Base-by-base conservation (phyloP, 2,329 filamentous ascomycete species). In the Annulohypoxylon truncatum region DNA sequence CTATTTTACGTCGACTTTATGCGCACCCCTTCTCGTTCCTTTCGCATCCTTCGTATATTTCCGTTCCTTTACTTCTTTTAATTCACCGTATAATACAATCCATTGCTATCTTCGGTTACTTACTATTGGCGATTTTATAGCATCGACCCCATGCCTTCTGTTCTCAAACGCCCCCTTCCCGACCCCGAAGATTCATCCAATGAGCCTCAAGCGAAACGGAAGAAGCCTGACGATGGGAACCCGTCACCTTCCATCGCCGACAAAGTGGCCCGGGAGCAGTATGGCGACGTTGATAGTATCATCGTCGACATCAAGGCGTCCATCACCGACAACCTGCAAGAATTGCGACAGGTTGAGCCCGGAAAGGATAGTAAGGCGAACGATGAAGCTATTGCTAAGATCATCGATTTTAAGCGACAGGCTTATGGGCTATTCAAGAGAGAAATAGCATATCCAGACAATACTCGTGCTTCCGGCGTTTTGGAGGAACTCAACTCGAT, bases 231-330 rank as follows among this genome's bases (percentile, higher is more conserved):
- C 52, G 83, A 84, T 47, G 76, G 75, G 31, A 73, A 76, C 31
- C 72, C 79, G 33, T 67, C 71, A n/a, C 72, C 71, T 15, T 84
- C 82, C 66, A 85, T 90, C 66, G 79, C 82, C 61, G 85, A 87
- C 71, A 89, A 87, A 79, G 80, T 86, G 53, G 76, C 78, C 22
- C 79, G 80, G 51, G 81, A 83, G 69, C 77, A 75, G 29, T 90
- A 91, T 74, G 82, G 83, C 24, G 84, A 86, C 68, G 79, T 94
- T 46, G 89, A 92, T 26, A 88, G 91, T 66, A 81, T 92, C 42
- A 85, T 91, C 13, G 77, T 82, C 54, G 89, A 90, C 66, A 76
- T 90, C 42, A 80, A 83, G 72, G 73, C 79, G 28, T 82, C 82
- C 66, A 80, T 85, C 70, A 76, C 83, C 66, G 77, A 83, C 69